phyloP scores from a whole-genome alignment of 139 green algal genomes.

The Pseudopediastrum boryanum region DNA sequence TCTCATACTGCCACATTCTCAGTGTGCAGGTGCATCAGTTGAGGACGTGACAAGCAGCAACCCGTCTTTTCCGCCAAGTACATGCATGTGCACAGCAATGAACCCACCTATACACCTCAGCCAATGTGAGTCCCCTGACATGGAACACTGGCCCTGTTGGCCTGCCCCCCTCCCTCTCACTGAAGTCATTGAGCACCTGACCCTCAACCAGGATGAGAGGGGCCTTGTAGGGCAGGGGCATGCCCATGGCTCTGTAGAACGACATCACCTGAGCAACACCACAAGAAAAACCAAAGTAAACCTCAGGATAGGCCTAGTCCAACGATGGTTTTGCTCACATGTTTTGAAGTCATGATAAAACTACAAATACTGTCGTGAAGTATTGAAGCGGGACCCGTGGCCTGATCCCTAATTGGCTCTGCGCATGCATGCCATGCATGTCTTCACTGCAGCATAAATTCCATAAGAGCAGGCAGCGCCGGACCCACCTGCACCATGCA shows the following conservation, averaged over 20 bases:
- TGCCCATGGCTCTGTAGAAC: slow-evolving; percentile 61
- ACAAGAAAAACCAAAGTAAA: no score
- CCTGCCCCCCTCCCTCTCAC: slow-evolving; percentile 48
- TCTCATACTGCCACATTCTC: background rate
- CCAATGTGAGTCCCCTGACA: slow-evolving; percentile 80
- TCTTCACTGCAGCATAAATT: no score
- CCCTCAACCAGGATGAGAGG: slow-evolving; percentile 85
- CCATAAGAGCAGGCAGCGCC: no score
- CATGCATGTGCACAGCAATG: background rate
- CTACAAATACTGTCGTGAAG: no score
- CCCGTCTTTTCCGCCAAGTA: background rate
- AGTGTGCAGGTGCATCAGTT: background rate
- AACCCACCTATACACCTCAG: slow-evolving; percentile 65
- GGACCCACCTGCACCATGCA: no score
- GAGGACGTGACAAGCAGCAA: background rate
- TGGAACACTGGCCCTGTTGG: slow-evolving; percentile 69
- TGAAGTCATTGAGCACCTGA: slow-evolving; percentile 21
- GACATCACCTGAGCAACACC: no score
- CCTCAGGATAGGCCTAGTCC: no score
- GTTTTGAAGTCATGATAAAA: no score
- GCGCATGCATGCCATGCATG: no score
- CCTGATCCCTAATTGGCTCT: no score
- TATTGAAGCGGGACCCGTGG: no score
- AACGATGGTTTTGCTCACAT: no score
- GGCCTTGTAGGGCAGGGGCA: slow-evolving; percentile 63